Evolutionary conservation across 2,329 filamentous ascomycete species (phyloP).

Genomic region (Colletotrichum cuscutae): DNA sequence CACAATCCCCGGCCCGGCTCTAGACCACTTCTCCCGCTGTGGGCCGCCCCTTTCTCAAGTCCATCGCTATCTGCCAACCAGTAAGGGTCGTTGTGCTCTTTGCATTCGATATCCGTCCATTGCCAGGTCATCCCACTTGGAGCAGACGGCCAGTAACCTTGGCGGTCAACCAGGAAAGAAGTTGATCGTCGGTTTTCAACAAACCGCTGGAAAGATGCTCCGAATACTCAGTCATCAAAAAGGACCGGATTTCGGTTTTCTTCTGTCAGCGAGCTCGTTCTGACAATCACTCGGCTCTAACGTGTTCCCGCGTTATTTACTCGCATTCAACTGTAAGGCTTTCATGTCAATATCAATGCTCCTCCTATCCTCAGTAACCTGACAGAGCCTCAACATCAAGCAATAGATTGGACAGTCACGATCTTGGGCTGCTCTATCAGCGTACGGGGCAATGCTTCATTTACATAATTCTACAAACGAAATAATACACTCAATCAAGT

Average conservation of each 20-base stretch:
- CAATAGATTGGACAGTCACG: no score
- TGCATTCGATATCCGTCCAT: not conserved
- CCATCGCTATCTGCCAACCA: not conserved
- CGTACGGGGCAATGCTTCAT: not conserved
- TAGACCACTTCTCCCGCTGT: not conserved
- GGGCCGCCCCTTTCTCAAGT: not conserved
- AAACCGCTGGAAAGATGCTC: not conserved
- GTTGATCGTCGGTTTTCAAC: not conserved
- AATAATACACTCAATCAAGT: constrained; percentile 23
- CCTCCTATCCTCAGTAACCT: not conserved
- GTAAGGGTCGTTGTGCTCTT: not conserved
- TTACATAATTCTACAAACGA: constrained; percentile 34
- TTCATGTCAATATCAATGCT: not conserved
- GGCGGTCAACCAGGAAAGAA: not conserved
- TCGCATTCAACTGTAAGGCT: not conserved
- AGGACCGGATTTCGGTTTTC: not conserved
- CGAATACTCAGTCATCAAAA: not conserved
- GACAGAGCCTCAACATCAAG: no score
- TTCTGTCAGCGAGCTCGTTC: not conserved
- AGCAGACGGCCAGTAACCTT: not conserved
- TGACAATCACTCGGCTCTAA: not conserved
- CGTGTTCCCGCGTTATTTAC: not conserved
- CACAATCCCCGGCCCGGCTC: not conserved
- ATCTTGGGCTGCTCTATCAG: not conserved
- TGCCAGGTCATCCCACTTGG: no score